phyloP scores from a whole-genome alignment of 306 rosid genomes.

The Malus sylvestris region DNA sequence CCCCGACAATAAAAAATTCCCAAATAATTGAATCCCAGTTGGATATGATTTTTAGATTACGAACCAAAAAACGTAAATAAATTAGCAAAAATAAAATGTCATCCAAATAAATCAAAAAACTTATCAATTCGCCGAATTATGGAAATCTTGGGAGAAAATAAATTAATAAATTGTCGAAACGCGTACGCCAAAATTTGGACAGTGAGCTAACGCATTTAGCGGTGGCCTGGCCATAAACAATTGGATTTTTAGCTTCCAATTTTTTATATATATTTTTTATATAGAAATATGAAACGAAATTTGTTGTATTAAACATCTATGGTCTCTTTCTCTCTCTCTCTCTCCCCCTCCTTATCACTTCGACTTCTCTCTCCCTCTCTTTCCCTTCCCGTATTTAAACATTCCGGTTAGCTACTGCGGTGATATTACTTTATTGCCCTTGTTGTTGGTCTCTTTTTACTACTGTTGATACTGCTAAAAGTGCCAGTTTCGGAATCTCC shows the following conservation, averaged over 20 bases:
- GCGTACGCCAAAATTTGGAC: constrained; percentile 33
- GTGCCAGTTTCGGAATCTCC: not conserved
- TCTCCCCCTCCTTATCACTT: constrained; percentile 9
- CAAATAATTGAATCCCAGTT: not conserved
- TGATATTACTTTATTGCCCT: constrained; percentile 29
- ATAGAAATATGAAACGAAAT: not conserved
- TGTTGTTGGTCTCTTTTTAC: not conserved
- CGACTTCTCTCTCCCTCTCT: not conserved
- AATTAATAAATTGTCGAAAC: not conserved
- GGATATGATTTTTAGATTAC: not conserved
- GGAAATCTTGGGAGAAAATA: not conserved
- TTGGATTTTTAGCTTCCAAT: not conserved
- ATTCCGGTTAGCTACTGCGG: constrained; percentile 29
- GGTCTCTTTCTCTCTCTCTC: constrained; percentile 20
- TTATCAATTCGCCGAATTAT: not conserved
- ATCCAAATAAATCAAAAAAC: not conserved
- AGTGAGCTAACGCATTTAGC: constrained; percentile 17
- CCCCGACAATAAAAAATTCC: not conserved
- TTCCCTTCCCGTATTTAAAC: constrained; percentile 38
- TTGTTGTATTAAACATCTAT: constrained; percentile 12
- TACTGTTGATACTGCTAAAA: not conserved
- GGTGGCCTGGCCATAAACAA: constrained; percentile 23
- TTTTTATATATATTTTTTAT: not conserved
- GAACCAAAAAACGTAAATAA: not conserved
- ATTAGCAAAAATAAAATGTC: not conserved